Percentiles rank a stretch among this genome's conserved stretches.
Evolutionary conservation across 768 basidiomycete genomes (phyloP).

Genomic region (Tricholoma sp.): DNA sequence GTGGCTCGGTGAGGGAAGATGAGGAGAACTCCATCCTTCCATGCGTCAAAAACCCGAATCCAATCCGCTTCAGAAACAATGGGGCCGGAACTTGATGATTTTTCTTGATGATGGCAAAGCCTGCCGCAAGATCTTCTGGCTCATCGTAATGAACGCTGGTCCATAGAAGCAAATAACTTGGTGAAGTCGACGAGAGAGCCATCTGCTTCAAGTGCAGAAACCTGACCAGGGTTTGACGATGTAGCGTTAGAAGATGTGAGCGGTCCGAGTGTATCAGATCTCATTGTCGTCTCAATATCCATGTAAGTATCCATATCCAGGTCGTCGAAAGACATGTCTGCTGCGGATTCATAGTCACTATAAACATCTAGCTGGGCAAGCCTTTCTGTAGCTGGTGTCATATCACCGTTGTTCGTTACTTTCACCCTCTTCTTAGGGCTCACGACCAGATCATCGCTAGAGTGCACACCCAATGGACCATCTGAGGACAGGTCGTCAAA

Average conservation of each 20-base stretch:
- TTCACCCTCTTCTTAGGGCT: slow-evolving; percentile 70
- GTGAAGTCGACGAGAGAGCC: too few species aligned
- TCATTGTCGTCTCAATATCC: slow-evolving; percentile 53
- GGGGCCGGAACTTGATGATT: too few species aligned
- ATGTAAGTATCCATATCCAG: slow-evolving; percentile 61
- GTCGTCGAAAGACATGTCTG: slow-evolving; percentile 44
- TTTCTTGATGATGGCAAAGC: too few species aligned
- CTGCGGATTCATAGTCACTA: slow-evolving; percentile 37
- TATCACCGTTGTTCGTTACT: slow-evolving; percentile 31
- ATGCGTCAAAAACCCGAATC: too few species aligned
- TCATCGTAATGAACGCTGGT: too few species aligned
- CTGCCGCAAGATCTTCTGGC: too few species aligned
- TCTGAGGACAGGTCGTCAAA: slow-evolving; percentile 45
- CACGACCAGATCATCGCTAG: slow-evolving; percentile 57
- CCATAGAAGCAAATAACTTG: too few species aligned
- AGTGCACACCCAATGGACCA: slow-evolving; percentile 29
- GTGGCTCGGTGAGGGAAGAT: too few species aligned
- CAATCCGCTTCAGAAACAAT: too few species aligned
- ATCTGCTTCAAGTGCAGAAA: slow-evolving; percentile 73
- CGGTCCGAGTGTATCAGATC: slow-evolving; percentile 56
- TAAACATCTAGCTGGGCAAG: slow-evolving; percentile 58
- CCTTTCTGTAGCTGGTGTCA: slow-evolving; percentile 53
- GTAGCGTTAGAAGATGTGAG: slow-evolving; percentile 29
- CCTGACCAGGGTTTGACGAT: slow-evolving; percentile 30
- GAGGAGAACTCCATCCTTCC: too few species aligned